Evolutionary conservation across 257 asterid genomes (phyloP).

Genomic region (Jacaranda copaia): DNA sequence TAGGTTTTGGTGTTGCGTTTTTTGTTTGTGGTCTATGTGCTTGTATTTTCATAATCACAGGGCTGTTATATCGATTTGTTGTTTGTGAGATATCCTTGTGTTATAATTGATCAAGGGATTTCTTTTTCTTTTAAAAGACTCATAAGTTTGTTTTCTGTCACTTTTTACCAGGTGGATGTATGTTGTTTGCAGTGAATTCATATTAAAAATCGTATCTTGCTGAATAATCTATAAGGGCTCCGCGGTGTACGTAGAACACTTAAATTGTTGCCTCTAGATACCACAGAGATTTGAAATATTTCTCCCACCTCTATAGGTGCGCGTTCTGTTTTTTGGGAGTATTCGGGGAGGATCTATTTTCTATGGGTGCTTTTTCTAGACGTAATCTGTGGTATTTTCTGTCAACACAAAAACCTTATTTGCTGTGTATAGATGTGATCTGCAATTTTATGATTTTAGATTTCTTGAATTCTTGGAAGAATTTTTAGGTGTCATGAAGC

Average conservation of each 20-base stretch:
- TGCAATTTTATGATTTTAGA: background rate
- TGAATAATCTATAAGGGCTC: background rate
- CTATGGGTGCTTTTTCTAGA: background rate
- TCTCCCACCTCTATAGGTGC: background rate
- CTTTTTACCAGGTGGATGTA: background rate
- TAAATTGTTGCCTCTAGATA: background rate
- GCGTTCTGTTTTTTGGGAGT: constrained; percentile 5
- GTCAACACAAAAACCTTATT: background rate
- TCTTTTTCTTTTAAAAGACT: background rate
- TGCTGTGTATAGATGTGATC: constrained; percentile 6
- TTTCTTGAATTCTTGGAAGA: background rate
- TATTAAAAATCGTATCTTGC: background rate
- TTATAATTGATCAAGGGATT: constrained; percentile 10
- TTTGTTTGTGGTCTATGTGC: background rate
- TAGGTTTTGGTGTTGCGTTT: background rate
- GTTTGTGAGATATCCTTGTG: background rate
- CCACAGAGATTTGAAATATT: constrained; percentile 15
- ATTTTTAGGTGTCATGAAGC: background rate
- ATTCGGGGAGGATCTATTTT: background rate
- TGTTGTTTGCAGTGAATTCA: background rate
- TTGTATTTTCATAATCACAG: background rate
- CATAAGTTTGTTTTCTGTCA: background rate
- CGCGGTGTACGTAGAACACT: background rate
- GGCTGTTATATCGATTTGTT: background rate
- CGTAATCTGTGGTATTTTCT: background rate